Evolutionary conservation across 2,329 filamentous ascomycete species (phyloP), one percentile per base, ranked within the genome.

Genomic region (Bipolaris zeicola): DNA sequence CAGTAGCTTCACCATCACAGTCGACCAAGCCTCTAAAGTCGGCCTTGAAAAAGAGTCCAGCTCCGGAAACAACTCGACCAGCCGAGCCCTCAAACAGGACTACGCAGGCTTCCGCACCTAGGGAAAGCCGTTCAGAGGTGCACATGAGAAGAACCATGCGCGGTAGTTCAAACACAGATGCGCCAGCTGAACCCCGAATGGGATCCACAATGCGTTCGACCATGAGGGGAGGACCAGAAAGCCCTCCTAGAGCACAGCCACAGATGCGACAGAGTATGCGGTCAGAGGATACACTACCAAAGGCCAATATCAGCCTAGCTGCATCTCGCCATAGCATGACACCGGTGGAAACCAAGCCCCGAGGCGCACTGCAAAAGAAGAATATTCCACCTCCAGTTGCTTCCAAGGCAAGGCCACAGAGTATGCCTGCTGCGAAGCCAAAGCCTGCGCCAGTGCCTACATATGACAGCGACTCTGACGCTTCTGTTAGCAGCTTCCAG

Each of bases 401-500:
- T 26, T 24, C 62, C 14, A 68, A 67, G 18, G 43, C 64, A 39
- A 64, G 69, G 38, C 71, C 69, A 48, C 69, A 74, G 44, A 73
- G 67, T 37, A 60, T 67, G 33, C 63, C 69, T 39, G 66, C 55
- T 16, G 45, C 54, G 2, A 61, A 56, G 16, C 55, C 63, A 10
- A 53, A 57, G 49, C 62, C 70, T 5, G 52, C 53, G 18, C 58
- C 72, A 10, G 65, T 49, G 4, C 67, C 66, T 14, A 71, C 69
- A 1, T 72, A 74, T 38, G 71, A 76, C n/a, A 74, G 78, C 46
- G 79, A 81, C 52, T 77, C 75, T 14, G 76, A 76, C 58, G 79
- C 79, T 34, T 82, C 80, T 3, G 80, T 76, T 20, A 96, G 90
- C 76, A 96, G 91, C 72, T 96, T 96, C 79, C 89, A 85, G 69